Percentiles rank a stretch among this genome's conserved stretches.
Conservation (phyloP, 768 basidiomycete species). For the Pisolithus marmoratus region DNA sequence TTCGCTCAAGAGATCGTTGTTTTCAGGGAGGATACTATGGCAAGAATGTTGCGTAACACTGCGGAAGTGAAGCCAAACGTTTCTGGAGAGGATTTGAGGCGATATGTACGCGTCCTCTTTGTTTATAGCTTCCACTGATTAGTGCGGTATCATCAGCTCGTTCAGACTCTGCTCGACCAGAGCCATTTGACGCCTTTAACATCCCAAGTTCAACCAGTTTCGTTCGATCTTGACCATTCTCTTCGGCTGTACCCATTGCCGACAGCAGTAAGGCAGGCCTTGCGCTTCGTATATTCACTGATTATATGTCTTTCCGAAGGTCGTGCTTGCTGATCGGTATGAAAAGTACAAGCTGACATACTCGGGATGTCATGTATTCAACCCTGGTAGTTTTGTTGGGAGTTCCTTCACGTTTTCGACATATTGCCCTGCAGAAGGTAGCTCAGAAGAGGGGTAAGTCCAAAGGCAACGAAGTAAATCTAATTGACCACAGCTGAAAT, state of each 20-base stretch:
- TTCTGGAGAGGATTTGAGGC: constrained; percentile 74
- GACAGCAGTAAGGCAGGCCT: constrained; percentile 61
- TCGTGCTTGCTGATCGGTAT: constrained; percentile 93
- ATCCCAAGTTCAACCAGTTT: constrained; percentile 74
- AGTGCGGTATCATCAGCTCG: constrained; percentile 51
- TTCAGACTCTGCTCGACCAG: constrained; percentile 95
- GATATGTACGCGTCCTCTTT: constrained; percentile 60
- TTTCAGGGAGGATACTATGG: constrained; percentile 90
- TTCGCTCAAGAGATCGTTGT: constrained; percentile 95
- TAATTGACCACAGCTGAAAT: not conserved
- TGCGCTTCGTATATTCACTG: constrained; percentile 1
- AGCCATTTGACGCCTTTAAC: constrained; percentile 89
- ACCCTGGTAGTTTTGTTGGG: constrained; percentile 89
- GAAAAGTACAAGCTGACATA: constrained; percentile 96
- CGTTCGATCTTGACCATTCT: constrained; percentile 89
- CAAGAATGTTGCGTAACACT: constrained; percentile 86
- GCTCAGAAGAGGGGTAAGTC: constrained; percentile 79
- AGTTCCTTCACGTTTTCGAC: constrained; percentile 83
- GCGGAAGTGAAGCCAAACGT: constrained; percentile 83
- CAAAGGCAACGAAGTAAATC: not conserved
- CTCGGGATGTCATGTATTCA: constrained; percentile 97
- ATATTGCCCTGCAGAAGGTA: constrained; percentile 78
- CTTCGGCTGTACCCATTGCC: constrained; percentile 92
- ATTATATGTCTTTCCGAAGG: constrained; percentile 35
- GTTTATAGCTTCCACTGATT: not conserved